Evolutionary conservation across 2,329 filamentous ascomycete genomes (phyloP).

Genomic region (Cercospora sesami): DNA sequence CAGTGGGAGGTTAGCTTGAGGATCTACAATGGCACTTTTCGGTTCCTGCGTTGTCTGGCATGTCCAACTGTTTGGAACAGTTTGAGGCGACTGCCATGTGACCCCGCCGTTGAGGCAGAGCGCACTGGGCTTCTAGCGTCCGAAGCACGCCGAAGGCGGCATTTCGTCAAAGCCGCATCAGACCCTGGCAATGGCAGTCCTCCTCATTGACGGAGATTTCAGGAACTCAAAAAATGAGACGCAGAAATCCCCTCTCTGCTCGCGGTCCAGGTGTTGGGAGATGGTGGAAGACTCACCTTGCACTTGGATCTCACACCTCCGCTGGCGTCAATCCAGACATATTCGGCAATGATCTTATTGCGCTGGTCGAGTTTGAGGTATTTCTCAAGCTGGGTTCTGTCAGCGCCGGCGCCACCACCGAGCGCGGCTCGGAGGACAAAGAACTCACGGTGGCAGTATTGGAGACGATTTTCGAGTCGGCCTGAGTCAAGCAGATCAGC

Average conservation of each 20-base stretch:
- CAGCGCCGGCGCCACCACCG: conserved; percentile 12
- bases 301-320: conserved; percentile 91
- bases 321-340: conserved; percentile 88
- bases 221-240: conserved; percentile 10
- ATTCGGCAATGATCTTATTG: conserved; percentile 87
- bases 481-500: conserved; percentile 23
- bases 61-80: background rate
- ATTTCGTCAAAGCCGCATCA: conserved; percentile 22
- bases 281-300: conserved; percentile 66
- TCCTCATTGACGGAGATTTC: conserved; percentile 4
- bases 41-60: background rate
- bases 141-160: conserved; percentile 23
- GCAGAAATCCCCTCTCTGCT: background rate
- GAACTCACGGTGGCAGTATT: conserved; percentile 51
- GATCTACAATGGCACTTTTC: background rate
- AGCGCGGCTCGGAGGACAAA: background rate
- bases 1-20: conserved; percentile 20
- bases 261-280: background rate
- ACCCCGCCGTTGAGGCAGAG: background rate
- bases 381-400: conserved; percentile 72
- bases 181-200: conserved; percentile 15
- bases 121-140: conserved; percentile 20
- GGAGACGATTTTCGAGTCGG: conserved; percentile 40
- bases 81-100: background rate
- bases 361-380: conserved; percentile 90